Percentiles rank a stretch among this genome's conserved stretches.
Evolutionary conservation across 2,329 filamentous ascomycete genomes (phyloP).

Genomic region (Lasiodiplodia hormozganensis): DNA sequence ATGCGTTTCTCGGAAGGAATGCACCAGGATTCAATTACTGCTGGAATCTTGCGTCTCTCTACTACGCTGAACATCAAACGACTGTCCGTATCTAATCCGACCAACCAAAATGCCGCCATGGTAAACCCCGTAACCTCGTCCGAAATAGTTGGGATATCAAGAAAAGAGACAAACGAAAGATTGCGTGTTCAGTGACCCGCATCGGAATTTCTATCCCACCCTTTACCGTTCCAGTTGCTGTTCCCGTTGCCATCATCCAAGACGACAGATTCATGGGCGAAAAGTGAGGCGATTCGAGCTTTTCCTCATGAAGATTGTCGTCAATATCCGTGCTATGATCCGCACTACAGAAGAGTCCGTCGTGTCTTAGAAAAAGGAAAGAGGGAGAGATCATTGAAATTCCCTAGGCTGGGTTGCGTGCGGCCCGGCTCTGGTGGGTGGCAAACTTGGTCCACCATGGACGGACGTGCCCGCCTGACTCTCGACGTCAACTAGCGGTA

Average conservation of each 20-base stretch:
- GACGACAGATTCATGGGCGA: slow-evolving; percentile 20
- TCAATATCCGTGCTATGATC: neutral
- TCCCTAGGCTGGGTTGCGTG: slow-evolving; percentile 1
- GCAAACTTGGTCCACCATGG: slow-evolving; percentile 8
- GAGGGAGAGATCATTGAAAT: neutral
- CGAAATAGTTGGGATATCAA: slow-evolving; percentile 15
- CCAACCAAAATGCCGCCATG: neutral
- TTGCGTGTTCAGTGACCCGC: neutral
- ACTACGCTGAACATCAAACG: neutral
- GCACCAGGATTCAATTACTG: neutral
- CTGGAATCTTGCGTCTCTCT: neutral
- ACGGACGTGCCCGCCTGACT: slow-evolving; percentile 23
- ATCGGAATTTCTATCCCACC: neutral
- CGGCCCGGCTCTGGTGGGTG: slow-evolving; percentile 14
- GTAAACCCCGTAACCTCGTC: neutral
- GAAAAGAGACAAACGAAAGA: neutral
- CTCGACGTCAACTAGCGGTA: slow-evolving; percentile 26
- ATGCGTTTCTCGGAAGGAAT: neutral
- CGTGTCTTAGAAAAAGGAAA: slow-evolving; percentile 3
- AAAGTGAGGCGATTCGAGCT: slow-evolving; percentile 1
- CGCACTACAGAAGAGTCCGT: neutral
- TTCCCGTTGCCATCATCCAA: slow-evolving; percentile 2
- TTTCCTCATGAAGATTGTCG: slow-evolving; percentile 2
- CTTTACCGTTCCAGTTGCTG: neutral
- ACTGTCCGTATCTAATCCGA: neutral